phyloP scores from a whole-genome alignment of 2,329 filamentous ascomycete genomes.

The Curvularia sp. region DNA sequence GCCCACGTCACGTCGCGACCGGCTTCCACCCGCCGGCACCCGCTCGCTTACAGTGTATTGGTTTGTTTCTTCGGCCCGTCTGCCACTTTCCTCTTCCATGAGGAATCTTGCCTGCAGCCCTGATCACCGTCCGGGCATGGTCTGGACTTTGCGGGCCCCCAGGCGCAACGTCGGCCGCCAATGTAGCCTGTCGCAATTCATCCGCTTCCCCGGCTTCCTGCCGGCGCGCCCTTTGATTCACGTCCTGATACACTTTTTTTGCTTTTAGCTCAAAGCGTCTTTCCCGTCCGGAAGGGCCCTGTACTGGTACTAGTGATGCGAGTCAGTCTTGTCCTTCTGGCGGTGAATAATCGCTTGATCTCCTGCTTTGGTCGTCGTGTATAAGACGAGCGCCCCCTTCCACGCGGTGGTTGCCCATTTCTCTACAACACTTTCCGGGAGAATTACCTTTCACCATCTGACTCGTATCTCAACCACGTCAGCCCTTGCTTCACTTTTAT shows the following conservation, averaged over 20 bases:
- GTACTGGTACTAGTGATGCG: constrained; percentile 29
- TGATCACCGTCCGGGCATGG: constrained; percentile 38
- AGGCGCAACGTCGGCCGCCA: constrained; percentile 37
- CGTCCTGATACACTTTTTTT: constrained; percentile 35
- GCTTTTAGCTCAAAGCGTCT: constrained; percentile 39
- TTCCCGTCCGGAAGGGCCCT: constrained; percentile 16
- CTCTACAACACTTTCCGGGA: constrained; percentile 17
- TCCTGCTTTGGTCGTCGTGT: constrained; percentile 19
- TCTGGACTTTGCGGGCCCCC: constrained; percentile 34
- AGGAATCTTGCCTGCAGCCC: constrained; percentile 8
- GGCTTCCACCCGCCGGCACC: background rate
- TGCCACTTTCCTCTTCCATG: constrained; percentile 8
- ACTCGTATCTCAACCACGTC: constrained; percentile 13
- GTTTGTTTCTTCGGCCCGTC: constrained; percentile 25
- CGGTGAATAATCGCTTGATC: constrained; percentile 28
- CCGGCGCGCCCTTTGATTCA: constrained; percentile 20
- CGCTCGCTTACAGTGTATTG: constrained; percentile 10
- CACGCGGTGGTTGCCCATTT: constrained; percentile 17
- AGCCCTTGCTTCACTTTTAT: constrained; percentile 12
- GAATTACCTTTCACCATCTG: constrained; percentile 1
- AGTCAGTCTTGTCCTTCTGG: constrained; percentile 35
- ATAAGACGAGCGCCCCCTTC: constrained; percentile 38
- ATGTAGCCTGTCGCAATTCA: constrained; percentile 42
- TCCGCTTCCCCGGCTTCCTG: constrained; percentile 39
- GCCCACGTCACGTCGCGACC: constrained; percentile 18